phyloP scores from a whole-genome alignment of 1,284 basidiomycete genomes.

The Irpex sp. region DNA sequence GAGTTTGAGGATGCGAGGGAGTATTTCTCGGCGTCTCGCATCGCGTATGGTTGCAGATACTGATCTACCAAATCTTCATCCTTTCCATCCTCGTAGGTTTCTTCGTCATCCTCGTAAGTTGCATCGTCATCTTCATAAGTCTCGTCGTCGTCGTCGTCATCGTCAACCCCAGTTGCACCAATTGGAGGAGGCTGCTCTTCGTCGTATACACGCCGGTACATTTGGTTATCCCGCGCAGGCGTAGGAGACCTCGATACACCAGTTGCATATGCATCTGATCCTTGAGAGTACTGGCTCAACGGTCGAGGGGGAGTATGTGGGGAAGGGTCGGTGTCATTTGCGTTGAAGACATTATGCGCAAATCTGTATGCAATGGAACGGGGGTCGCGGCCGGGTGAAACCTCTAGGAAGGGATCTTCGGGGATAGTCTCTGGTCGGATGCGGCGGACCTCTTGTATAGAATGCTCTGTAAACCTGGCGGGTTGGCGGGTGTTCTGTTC shows the following conservation, averaged over 20 bases:
- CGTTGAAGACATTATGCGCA: slow-evolving; percentile 2
- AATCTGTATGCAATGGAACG: slow-evolving; percentile 8
- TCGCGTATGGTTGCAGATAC: neutral
- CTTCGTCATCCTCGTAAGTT: slow-evolving; percentile 1
- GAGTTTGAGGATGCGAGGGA: slow-evolving; percentile 4
- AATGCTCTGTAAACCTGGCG: slow-evolving; percentile 6
- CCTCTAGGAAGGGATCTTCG: slow-evolving; percentile 4
- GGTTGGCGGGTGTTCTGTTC: neutral
- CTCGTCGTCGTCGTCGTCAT: slow-evolving; percentile 1
- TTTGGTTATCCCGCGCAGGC: neutral
- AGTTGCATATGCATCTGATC: slow-evolving; percentile 2
- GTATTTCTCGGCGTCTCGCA: slow-evolving; percentile 1
- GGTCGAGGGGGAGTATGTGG: neutral
- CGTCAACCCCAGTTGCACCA: neutral
- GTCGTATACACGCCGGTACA: slow-evolving; percentile 6
- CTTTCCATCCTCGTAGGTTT: slow-evolving; percentile 1
- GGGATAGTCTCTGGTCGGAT: slow-evolving; percentile 1
- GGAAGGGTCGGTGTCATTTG: neutral
- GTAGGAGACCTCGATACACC: slow-evolving; percentile 9
- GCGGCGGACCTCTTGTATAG: slow-evolving; percentile 7
- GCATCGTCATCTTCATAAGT: neutral
- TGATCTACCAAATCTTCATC: slow-evolving; percentile 2
- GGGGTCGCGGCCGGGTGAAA: neutral
- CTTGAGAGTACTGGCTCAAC: neutral
- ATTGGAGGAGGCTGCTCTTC: slow-evolving; percentile 1